Evolutionary conservation across 208 protist species (phyloP), one percentile per base, ranked within the genome.

Genomic region (Naegleria gruberi): DNA sequence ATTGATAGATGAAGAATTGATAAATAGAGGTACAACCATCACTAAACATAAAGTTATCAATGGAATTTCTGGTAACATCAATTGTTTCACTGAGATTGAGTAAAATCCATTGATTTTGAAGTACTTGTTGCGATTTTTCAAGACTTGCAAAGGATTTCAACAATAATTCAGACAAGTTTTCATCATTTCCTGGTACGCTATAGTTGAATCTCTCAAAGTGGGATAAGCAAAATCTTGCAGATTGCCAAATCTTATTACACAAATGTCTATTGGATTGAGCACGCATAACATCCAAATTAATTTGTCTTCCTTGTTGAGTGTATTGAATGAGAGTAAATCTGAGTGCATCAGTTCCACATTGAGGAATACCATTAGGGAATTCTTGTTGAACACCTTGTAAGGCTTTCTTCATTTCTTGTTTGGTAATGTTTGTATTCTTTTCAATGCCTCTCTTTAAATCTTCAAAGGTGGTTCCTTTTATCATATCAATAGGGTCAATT

Each of bases 181-280:
- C 19, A 45, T 45, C 43, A 6, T 55, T 30, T 41, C 34, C 37
- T 19, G 23, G 2, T 4, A 7, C 44, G 0, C 10, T 44, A 8
- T 37, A 41, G 12, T 55, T 40, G n/a, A 87, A 87, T 34, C n/a
- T 4, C 40, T 87, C n/a, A 23, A 87, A 41, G 43, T 45, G 12
- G 6, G 17, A 26, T 30, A 65, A 93, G 23, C 96, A 96, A 92
- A 99, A 99, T 47, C 96, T 94, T 37, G 98, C 95, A 23, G 98
- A 97, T 91, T 99, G 99, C 98, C 98, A 99, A n/a, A 99, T 93
- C 94, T 99, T 99, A 94, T 99, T 99, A 95, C 98, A 99, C 94
- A 99, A 99, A 92, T 98, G 95, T 90, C 98, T 95, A 94, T 99
- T 99, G 34, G 94, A 94, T 74, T 98, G 95, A 40, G 99, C 96